Evolutionary conservation across 768 basidiomycete species (phyloP).

Genomic region (Megacollybia marginata): DNA sequence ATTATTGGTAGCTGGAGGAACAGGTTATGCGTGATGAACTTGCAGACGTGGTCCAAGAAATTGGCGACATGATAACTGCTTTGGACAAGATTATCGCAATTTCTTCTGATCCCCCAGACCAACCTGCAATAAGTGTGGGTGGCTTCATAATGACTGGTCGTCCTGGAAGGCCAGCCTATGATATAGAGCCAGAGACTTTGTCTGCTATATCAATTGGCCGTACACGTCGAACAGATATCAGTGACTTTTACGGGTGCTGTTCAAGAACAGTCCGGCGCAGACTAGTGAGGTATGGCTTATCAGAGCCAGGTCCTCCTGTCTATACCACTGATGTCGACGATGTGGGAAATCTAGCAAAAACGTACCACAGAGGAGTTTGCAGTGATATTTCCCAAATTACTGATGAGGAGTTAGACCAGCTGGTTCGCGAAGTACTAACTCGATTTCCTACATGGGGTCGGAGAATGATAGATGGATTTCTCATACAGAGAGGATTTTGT

Average conservation of each 20-base stretch:
- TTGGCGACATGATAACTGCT: no score
- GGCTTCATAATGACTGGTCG: no score
- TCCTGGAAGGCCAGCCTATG: no score
- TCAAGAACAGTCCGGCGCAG: background rate
- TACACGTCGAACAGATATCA: no score
- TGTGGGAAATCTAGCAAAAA: background rate
- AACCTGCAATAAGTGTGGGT: no score
- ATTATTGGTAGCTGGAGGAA: no score
- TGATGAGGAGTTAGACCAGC: conserved; percentile 15
- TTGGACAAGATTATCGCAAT: no score
- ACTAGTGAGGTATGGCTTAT: background rate
- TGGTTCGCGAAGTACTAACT: conserved; percentile 11
- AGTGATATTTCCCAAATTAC: conserved; percentile 8
- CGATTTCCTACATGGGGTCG: conserved; percentile 18
- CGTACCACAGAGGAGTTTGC: background rate
- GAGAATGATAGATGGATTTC: conserved; percentile 16
- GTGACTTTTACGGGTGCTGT: background rate
- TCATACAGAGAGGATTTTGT: conserved; percentile 11
- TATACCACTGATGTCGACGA: background rate
- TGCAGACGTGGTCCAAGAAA: no score
- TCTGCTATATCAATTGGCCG: no score
- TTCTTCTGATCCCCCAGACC: no score
- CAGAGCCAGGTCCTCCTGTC: conserved; percentile 1
- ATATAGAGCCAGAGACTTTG: no score
- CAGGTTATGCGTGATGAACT: no score